Evolutionary conservation across 2,329 filamentous ascomycete species (phyloP).

Genomic region (Leptoxyphium fumago): DNA sequence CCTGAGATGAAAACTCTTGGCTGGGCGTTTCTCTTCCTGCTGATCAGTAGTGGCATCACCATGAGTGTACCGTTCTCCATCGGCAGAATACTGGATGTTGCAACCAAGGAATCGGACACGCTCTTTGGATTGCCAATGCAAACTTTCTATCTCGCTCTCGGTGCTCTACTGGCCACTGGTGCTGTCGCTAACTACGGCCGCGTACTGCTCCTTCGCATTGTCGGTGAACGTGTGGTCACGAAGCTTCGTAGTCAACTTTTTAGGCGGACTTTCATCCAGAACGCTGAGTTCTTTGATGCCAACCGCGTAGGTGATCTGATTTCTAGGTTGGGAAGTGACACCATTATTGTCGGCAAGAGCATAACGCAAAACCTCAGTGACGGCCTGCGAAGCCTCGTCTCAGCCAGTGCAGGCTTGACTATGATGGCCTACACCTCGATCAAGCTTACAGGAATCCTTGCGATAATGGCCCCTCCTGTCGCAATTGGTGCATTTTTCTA

Average conservation of each 20-base stretch:
- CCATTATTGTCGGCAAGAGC: slow-evolving; percentile 94
- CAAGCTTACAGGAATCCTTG: slow-evolving; percentile 73
- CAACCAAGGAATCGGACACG: slow-evolving; percentile 51
- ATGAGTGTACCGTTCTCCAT: slow-evolving; percentile 97
- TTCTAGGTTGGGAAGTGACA: slow-evolving; percentile 87
- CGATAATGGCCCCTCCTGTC: slow-evolving; percentile 79
- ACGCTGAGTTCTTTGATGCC: slow-evolving; percentile 97
- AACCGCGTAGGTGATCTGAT: slow-evolving; percentile 95
- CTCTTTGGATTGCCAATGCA: slow-evolving; percentile 73
- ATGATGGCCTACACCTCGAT: slow-evolving; percentile 95
- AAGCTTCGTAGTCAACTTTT: slow-evolving; percentile 81
- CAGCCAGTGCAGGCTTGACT: slow-evolving; percentile 72
- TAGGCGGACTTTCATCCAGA: slow-evolving; percentile 84
- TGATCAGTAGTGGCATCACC: slow-evolving; percentile 82
- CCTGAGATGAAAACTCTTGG: slow-evolving; percentile 69
- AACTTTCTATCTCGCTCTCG: slow-evolving; percentile 79
- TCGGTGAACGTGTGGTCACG: slow-evolving; percentile 88
- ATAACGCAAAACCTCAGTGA: slow-evolving; percentile 97
- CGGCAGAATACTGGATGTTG: slow-evolving; percentile 84
- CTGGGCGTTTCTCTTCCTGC: slow-evolving; percentile 69
- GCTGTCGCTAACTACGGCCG: slow-evolving; percentile 86
- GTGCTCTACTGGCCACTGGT: slow-evolving; percentile 57
- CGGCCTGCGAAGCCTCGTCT: slow-evolving; percentile 80
- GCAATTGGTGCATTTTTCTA: slow-evolving; percentile 86
- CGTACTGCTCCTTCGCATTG: slow-evolving; percentile 82